phyloP scores from a whole-genome alignment of 345 rosid species.

The Firmiana major region DNA sequence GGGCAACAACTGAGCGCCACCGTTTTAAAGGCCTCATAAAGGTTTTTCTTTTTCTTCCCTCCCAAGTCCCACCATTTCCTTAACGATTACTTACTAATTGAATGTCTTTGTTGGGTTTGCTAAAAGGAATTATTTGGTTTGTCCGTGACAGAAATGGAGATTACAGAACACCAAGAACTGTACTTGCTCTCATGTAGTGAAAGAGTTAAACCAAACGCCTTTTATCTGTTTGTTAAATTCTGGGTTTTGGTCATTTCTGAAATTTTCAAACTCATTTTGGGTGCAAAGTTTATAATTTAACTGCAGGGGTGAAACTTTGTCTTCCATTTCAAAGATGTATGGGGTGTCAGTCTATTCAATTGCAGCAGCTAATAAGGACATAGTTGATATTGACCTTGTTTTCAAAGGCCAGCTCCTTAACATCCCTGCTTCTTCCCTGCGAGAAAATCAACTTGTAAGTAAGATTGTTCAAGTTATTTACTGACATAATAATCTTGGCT shows the following conservation, averaged over 20 bases:
- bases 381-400: conserved; percentile 6
- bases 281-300: background rate
- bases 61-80: background rate
- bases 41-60: background rate
- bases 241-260: background rate
- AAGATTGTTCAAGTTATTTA: background rate
- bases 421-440: background rate
- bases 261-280: background rate
- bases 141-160: conserved; percentile 12
- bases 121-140: background rate
- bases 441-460: background rate
- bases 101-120: background rate
- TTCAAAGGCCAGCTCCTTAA: conserved; percentile 10
- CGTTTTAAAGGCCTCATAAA: background rate
- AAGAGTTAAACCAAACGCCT: conserved; percentile 10
- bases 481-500: too few species aligned
- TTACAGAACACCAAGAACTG: background rate
- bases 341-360: conserved; percentile 5
- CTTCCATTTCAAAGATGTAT: conserved; percentile 9
- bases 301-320: conserved; percentile 13
- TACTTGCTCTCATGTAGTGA: conserved; percentile 1
- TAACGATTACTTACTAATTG: background rate
- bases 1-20: background rate
- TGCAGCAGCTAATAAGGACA: conserved; percentile 8
- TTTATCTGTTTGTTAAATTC: background rate